A percentile compares a stretch with the other conserved stretches of the same genome.
Conservation (phyloP, 352 stramenopile species). For the Globisporangium nodosum region DNA sequence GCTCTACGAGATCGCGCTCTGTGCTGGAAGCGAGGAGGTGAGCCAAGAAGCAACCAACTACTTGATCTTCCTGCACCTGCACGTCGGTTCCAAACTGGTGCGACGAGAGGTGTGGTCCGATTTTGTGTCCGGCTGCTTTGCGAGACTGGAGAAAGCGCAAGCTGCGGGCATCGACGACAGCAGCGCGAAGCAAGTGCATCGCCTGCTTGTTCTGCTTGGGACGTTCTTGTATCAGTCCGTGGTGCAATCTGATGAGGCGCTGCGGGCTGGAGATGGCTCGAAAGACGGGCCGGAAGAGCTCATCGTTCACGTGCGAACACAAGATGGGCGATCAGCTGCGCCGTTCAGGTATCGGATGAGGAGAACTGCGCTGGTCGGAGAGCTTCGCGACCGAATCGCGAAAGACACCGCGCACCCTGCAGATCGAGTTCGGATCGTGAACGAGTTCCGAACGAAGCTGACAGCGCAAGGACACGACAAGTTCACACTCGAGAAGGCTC, state of each 20-base stretch:
- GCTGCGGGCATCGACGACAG: not conserved
- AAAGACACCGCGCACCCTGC: constrained; percentile 59
- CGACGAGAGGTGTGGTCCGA: constrained; percentile 63
- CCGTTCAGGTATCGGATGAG: constrained; percentile 58
- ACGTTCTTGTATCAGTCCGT: constrained; percentile 73
- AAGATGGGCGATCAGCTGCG: constrained; percentile 51
- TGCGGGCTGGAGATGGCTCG: not conserved
- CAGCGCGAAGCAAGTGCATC: constrained; percentile 29
- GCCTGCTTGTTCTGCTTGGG: constrained; percentile 60
- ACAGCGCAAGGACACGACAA: constrained; percentile 62
- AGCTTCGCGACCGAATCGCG: constrained; percentile 58
- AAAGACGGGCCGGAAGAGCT: constrained; percentile 46
- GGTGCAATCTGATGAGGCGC: constrained; percentile 19
- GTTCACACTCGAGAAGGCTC: constrained; percentile 63
- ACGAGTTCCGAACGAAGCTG: constrained; percentile 64
- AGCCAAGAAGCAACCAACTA: constrained; percentile 58
- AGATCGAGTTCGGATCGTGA: constrained; percentile 61
- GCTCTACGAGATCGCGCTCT: constrained; percentile 47
- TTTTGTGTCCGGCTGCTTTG: constrained; percentile 48
- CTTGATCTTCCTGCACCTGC: constrained; percentile 63
- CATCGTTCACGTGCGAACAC: constrained; percentile 60
- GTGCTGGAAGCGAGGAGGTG: constrained; percentile 30
- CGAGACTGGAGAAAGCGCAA: constrained; percentile 30
- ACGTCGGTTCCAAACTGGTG: constrained; percentile 63
- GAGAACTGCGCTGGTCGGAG: constrained; percentile 48